phyloP scores from a whole-genome alignment of 2,329 filamentous ascomycete genomes.

The Ceratocystis harringtonii region DNA sequence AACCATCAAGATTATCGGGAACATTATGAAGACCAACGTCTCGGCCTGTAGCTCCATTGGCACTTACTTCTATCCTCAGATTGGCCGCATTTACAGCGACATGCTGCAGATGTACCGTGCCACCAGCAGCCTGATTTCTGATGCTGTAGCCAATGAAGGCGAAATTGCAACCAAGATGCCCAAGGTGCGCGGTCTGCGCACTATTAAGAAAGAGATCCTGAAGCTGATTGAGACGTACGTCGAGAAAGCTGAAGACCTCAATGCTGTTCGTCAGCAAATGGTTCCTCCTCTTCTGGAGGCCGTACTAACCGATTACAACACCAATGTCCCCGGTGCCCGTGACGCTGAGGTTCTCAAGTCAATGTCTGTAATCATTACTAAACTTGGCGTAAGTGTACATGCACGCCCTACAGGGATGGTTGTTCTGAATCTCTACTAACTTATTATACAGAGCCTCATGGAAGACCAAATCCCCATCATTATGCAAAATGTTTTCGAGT shows the following conservation, averaged over 20 bases:
- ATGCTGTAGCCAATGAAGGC: slow-evolving; percentile 50
- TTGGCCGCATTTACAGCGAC: slow-evolving; percentile 91
- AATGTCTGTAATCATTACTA: slow-evolving; percentile 94
- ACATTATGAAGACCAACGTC: slow-evolving; percentile 99
- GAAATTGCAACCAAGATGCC: slow-evolving; percentile 95
- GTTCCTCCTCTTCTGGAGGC: slow-evolving; percentile 92
- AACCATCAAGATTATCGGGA: slow-evolving; percentile 96
- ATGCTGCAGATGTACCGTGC: slow-evolving; percentile 99
- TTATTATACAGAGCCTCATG: slow-evolving; percentile 58
- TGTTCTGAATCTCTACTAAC: slow-evolving; percentile 23
- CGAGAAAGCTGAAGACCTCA: slow-evolving; percentile 90
- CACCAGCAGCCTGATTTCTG: slow-evolving; percentile 90
- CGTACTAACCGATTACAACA: slow-evolving; percentile 89
- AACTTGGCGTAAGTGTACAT: slow-evolving; percentile 64
- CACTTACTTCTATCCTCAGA: slow-evolving; percentile 94
- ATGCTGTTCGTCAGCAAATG: slow-evolving; percentile 84
- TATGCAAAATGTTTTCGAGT: slow-evolving; percentile 98
- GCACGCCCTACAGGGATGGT: slow-evolving; percentile 17
- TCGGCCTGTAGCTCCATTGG: slow-evolving; percentile 96
- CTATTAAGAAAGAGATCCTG: slow-evolving; percentile 98
- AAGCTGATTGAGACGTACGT: slow-evolving; percentile 98
- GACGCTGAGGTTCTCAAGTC: slow-evolving; percentile 94
- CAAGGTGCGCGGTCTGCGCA: slow-evolving; percentile 83
- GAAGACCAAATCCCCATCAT: slow-evolving; percentile 95
- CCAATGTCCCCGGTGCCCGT: slow-evolving; percentile 86